Percentiles rank a stretch among this genome's conserved stretches.
Evolutionary conservation across 2,329 filamentous ascomycete species (phyloP).

Genomic region (Leptodontidium sp.): DNA sequence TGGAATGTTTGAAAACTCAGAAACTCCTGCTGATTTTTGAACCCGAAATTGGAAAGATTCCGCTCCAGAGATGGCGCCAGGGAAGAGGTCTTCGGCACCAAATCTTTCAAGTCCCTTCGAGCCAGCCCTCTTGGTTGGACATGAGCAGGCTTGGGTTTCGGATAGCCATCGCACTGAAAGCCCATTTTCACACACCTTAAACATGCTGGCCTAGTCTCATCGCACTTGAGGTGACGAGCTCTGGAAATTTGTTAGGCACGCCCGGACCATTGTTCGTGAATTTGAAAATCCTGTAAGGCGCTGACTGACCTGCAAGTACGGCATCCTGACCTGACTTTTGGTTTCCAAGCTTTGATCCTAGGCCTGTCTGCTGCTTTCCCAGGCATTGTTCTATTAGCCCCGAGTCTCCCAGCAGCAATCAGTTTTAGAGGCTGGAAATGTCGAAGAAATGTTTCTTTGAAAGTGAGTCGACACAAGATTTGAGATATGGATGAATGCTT

Average conservation of each 20-base stretch:
- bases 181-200: slow-evolving; percentile 9
- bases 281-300: background rate
- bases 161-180: slow-evolving; percentile 8
- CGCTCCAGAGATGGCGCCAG: background rate
- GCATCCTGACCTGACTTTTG: slow-evolving; percentile 18
- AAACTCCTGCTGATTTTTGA: slow-evolving; percentile 9
- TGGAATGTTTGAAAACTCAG: slow-evolving; percentile 13
- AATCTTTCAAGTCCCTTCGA: background rate
- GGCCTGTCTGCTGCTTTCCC: background rate
- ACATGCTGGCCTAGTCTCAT: background rate
- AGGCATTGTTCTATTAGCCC: background rate
- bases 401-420: background rate
- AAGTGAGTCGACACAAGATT: background rate
- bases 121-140: background rate
- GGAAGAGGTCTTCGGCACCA: background rate
- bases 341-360: slow-evolving; percentile 2
- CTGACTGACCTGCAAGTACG: slow-evolving; percentile 12
- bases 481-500: slow-evolving; percentile 6
- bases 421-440: background rate
- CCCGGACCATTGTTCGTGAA: background rate
- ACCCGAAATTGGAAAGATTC: slow-evolving; percentile 7
- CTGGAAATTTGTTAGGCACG: background rate
- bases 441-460: background rate
- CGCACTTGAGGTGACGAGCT: slow-evolving; percentile 18
- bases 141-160: background rate